Evolutionary conservation across 495 filamentous ascomycete genomes (phyloP).

Genomic region (Delitschia confertaspora): DNA sequence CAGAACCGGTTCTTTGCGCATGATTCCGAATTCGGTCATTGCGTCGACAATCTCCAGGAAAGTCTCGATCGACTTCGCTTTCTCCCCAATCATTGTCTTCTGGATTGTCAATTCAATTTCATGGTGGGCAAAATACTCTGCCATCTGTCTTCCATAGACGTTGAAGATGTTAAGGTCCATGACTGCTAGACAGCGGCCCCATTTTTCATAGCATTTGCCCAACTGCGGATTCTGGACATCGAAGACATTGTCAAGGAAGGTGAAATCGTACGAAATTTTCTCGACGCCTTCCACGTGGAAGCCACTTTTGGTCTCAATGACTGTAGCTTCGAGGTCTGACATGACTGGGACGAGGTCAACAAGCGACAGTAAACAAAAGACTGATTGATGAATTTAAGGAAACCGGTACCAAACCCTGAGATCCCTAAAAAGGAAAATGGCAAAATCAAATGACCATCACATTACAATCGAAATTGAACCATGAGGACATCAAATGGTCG

Average conservation of each 20-base stretch:
- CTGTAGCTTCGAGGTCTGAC: conserved; percentile 53
- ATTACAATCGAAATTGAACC: too few relatives aligned
- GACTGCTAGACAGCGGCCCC: conserved; percentile 50
- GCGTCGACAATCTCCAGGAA: conserved; percentile 52
- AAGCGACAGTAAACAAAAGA: too few relatives aligned
- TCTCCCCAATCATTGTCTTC: conserved; percentile 57
- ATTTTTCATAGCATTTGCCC: conserved; percentile 48
- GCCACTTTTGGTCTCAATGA: conserved; percentile 45
- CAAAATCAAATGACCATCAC: too few relatives aligned
- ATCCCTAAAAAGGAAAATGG: too few relatives aligned
- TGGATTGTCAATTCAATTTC: conserved; percentile 48
- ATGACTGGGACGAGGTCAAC: too few relatives aligned
- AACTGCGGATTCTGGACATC: conserved; percentile 43
- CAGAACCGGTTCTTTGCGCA: conserved; percentile 41
- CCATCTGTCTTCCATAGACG: conserved; percentile 50
- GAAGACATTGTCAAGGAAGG: conserved; percentile 57
- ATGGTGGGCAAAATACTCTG: conserved; percentile 49
- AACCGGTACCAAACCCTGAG: too few relatives aligned
- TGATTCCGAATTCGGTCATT: conserved; percentile 58
- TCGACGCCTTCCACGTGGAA: conserved; percentile 58
- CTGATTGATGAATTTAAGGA: too few relatives aligned
- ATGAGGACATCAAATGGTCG: too few relatives aligned
- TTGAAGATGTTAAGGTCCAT: conserved; percentile 54
- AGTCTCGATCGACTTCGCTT: conserved; percentile 54
- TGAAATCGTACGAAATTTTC: conserved; percentile 60